Percentiles rank a stretch among this genome's conserved stretches.
phyloP scores from a whole-genome alignment of 768 basidiomycete genomes.

The Boletus huronensis region DNA sequence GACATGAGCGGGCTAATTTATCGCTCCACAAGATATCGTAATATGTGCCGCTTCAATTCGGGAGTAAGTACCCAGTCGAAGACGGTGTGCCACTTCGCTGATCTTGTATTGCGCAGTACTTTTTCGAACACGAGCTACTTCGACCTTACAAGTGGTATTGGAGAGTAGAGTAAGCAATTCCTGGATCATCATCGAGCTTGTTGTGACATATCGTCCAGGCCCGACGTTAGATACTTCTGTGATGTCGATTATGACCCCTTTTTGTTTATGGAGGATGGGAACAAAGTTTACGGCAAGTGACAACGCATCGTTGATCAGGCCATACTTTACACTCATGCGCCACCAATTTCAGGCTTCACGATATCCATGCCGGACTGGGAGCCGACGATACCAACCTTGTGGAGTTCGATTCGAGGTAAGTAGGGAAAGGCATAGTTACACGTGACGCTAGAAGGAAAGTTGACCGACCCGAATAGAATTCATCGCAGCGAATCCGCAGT shows the following conservation, averaged over 20 bases:
- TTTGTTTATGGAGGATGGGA: slow-evolving; percentile 50
- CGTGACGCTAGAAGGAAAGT: slow-evolving; percentile 31
- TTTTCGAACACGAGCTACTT: slow-evolving; percentile 53
- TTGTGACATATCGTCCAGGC: slow-evolving; percentile 28
- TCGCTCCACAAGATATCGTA: slow-evolving; percentile 47
- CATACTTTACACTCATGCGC: background rate
- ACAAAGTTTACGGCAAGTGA: slow-evolving; percentile 47
- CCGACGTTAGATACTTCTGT: slow-evolving; percentile 53
- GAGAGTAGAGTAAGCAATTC: slow-evolving; percentile 49
- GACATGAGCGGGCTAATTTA: background rate
- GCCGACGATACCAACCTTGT: slow-evolving; percentile 61
- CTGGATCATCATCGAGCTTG: background rate
- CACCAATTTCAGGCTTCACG: slow-evolving; percentile 46
- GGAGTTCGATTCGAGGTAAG: slow-evolving; percentile 59
- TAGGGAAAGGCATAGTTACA: slow-evolving; percentile 31
- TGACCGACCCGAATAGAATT: slow-evolving; percentile 50
- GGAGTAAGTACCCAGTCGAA: slow-evolving; percentile 41
- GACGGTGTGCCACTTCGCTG: background rate
- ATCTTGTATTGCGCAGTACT: slow-evolving; percentile 38
- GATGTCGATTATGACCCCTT: slow-evolving; percentile 52
- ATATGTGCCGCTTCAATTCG: slow-evolving; percentile 77
- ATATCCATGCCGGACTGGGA: slow-evolving; percentile 62
- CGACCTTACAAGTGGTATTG: slow-evolving; percentile 57
- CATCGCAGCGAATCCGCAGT: slow-evolving; percentile 49
- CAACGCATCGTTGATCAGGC: background rate